Evolutionary conservation across 1,284 basidiomycete genomes (phyloP).

Genomic region (Peniophora sp.): DNA sequence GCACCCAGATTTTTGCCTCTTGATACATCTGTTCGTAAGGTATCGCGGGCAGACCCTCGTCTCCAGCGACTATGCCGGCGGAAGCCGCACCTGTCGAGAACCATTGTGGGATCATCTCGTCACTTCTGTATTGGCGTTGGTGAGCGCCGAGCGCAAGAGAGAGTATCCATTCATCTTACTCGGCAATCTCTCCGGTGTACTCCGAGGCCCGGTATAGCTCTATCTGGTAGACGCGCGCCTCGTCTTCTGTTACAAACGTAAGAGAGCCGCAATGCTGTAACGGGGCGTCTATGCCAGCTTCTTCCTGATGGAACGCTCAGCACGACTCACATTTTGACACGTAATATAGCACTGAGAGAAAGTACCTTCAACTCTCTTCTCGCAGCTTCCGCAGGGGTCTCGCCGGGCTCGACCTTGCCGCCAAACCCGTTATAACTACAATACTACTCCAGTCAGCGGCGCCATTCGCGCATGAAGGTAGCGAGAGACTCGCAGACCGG

Average conservation of each 20-base stretch:
- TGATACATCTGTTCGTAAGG: conserved; percentile 59
- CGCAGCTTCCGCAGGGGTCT: conserved; percentile 54
- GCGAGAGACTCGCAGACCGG: conserved; percentile 37
- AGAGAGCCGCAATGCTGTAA: conserved; percentile 52
- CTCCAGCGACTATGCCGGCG: too few relatives aligned
- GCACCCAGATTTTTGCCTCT: conserved; percentile 53
- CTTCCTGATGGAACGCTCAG: conserved; percentile 61
- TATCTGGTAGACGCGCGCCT: conserved; percentile 45
- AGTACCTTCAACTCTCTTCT: conserved; percentile 54
- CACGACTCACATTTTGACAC: neutral
- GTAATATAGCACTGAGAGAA: neutral
- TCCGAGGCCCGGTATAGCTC: conserved; percentile 53
- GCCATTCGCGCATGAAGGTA: neutral
- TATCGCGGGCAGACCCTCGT: conserved; percentile 22
- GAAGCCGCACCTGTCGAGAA: conserved; percentile 28
- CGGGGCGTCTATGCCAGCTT: conserved; percentile 60
- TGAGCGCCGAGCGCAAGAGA: too few relatives aligned
- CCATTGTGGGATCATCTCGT: conserved; percentile 68
- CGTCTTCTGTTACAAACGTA: too few relatives aligned
- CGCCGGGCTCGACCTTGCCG: conserved; percentile 61
- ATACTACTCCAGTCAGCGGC: neutral
- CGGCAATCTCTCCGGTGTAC: conserved; percentile 45
- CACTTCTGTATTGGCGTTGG: conserved; percentile 47
- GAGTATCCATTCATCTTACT: too few relatives aligned
- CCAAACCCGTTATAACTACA: conserved; percentile 67